Evolutionary conservation across 768 basidiomycete species (phyloP).

Genomic region (Boletus rubescentipes): DNA sequence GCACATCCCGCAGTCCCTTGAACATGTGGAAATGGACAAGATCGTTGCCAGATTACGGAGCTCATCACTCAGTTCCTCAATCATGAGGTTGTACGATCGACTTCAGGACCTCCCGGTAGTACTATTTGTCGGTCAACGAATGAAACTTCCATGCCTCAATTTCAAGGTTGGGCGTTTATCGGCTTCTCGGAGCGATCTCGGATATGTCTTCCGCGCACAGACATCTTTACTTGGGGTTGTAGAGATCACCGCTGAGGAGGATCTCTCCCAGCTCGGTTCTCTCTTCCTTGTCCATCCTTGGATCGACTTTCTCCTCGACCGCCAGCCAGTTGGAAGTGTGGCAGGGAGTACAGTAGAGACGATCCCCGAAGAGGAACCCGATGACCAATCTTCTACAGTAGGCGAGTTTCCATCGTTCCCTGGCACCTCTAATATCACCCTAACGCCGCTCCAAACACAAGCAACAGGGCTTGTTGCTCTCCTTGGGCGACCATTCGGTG

Average conservation of each 20-base stretch:
- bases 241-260: background rate
- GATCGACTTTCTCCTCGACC: background rate
- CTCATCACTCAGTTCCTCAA: too few species aligned
- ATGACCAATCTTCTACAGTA: background rate
- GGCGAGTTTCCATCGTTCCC: background rate
- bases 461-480: background rate
- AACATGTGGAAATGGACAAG: too few species aligned
- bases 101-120: too few species aligned
- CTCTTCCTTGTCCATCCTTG: background rate
- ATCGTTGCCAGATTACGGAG: too few species aligned
- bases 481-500: background rate
- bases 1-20: too few species aligned
- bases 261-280: background rate
- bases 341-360: background rate
- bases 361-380: background rate
- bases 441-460: background rate
- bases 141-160: too few species aligned
- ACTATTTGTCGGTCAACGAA: too few species aligned
- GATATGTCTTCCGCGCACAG: too few species aligned
- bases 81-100: too few species aligned
- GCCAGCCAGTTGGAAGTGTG: background rate
- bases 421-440: background rate
- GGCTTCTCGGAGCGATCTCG: too few species aligned
- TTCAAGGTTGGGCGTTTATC: too few species aligned
- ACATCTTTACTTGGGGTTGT: background rate